These are phyloP conservation scores for Ophiostoma himal-ulmi DNA, from an alignment of 2,329 filamentous ascomycete genomes.

Conservation along the genomic window DNA sequence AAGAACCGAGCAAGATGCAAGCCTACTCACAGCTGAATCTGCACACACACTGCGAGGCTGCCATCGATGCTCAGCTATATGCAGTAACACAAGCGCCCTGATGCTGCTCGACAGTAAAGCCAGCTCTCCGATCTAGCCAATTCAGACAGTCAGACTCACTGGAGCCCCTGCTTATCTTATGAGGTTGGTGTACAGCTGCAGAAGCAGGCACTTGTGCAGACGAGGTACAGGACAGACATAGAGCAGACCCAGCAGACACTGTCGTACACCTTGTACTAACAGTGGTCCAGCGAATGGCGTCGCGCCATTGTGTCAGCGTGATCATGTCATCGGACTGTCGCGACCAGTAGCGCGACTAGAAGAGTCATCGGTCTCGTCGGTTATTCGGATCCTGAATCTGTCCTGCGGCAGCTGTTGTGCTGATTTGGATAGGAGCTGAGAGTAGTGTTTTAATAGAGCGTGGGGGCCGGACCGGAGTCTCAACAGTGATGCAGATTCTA, in stretches of 20 bases:
- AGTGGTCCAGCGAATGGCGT: neutral
- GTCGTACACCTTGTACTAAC: neutral
- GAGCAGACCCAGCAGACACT: neutral
- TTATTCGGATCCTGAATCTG: neutral
- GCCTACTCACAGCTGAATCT: neutral
- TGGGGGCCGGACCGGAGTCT: neutral
- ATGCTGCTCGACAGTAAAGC: neutral
- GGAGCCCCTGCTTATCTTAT: neutral
- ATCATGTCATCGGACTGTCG: neutral
- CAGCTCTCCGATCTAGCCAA: neutral
- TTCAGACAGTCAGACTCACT: neutral
- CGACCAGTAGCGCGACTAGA: neutral
- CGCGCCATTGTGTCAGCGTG: neutral
- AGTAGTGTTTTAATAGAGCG: too few species aligned
- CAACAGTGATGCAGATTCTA: neutral
- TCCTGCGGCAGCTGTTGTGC: neutral
- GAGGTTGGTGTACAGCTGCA: neutral
- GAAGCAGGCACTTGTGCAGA: neutral
- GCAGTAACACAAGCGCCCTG: neutral
- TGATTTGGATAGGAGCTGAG: neutral
- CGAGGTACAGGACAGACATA: neutral
- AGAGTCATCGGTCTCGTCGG: neutral
- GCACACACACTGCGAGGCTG: neutral
- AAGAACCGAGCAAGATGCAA: neutral
- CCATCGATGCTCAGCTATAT: neutral